These are phyloP conservation scores for Epichloe festucae DNA, from an alignment of 2,329 filamentous ascomycete genomes.

Conservation along the genomic window DNA sequence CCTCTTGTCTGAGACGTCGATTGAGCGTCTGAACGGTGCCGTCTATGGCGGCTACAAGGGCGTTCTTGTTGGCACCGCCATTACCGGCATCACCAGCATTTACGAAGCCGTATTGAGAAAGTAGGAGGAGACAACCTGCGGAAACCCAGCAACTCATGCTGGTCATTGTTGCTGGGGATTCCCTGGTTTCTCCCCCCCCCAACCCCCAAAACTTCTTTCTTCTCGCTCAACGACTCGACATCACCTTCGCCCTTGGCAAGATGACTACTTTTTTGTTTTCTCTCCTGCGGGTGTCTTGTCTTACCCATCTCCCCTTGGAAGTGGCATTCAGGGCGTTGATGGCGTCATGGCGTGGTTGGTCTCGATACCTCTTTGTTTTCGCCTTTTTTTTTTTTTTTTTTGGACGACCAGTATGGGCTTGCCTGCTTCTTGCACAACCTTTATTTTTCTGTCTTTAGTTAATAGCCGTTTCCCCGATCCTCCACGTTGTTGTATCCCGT, in stretches of 20 bases:
- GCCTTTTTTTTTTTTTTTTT: no score
- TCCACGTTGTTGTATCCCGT: no score
- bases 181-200: not conserved
- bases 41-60: slow-evolving; percentile 62
- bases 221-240: not conserved
- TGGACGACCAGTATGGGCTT: no score
- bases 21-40: slow-evolving; percentile 49
- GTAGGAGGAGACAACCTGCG: slow-evolving; percentile 19
- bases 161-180: not conserved
- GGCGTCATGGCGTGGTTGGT: slow-evolving; percentile 15
- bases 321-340: slow-evolving; percentile 19
- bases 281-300: not conserved
- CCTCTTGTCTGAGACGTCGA: slow-evolving; percentile 44
- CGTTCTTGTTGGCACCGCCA: slow-evolving; percentile 52
- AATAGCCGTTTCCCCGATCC: no score
- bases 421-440: no score
- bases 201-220: fast-evolving
- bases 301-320: not conserved
- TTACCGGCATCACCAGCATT: slow-evolving; percentile 56
- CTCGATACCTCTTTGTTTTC: slow-evolving; percentile 17
- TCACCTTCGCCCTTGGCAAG: not conserved
- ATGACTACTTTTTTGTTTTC: not conserved
- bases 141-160: not conserved
- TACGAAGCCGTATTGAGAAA: slow-evolving; percentile 70
- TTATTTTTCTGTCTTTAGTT: no score